Evolutionary conservation across 1,139 yeast genomes (phyloP).

Genomic region (Scheffersomyces segobiensis): DNA sequence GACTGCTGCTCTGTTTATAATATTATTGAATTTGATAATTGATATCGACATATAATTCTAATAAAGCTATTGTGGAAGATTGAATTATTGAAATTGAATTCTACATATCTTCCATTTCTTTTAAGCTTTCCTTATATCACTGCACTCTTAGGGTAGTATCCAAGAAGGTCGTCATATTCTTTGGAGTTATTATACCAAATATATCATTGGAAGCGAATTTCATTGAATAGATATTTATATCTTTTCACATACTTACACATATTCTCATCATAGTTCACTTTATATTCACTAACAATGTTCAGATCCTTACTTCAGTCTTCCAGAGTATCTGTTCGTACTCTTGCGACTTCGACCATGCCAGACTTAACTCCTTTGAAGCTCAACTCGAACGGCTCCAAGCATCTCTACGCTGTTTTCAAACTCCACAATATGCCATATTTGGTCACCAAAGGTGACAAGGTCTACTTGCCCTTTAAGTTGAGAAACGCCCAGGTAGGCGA

Average conservation of each 20-base stretch:
- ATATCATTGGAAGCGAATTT: too few species aligned
- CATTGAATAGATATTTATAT: too few species aligned
- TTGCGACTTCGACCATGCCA: background rate
- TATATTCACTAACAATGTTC: background rate
- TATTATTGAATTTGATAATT: background rate
- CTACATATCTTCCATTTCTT: background rate
- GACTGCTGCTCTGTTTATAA: background rate
- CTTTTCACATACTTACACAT: background rate
- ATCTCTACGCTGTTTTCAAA: conserved; percentile 78
- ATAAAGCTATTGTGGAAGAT: background rate
- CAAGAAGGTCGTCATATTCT: background rate
- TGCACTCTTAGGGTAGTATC: background rate
- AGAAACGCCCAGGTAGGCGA: conserved; percentile 83
- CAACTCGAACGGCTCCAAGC: conserved; percentile 49
- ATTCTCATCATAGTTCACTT: background rate
- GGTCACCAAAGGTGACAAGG: conserved; percentile 87
- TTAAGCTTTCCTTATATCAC: too few species aligned
- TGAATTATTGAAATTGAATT: background rate
- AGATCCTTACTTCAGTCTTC: background rate
- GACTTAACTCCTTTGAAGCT: conserved; percentile 57
- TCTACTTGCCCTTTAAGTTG: conserved; percentile 75
- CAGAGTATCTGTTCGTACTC: background rate
- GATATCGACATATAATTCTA: background rate
- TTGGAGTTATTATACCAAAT: too few species aligned
- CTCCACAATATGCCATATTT: conserved; percentile 84